Conservation (phyloP, 2,329 filamentous ascomycete genomes). For the Delphinella strobiligena region DNA sequence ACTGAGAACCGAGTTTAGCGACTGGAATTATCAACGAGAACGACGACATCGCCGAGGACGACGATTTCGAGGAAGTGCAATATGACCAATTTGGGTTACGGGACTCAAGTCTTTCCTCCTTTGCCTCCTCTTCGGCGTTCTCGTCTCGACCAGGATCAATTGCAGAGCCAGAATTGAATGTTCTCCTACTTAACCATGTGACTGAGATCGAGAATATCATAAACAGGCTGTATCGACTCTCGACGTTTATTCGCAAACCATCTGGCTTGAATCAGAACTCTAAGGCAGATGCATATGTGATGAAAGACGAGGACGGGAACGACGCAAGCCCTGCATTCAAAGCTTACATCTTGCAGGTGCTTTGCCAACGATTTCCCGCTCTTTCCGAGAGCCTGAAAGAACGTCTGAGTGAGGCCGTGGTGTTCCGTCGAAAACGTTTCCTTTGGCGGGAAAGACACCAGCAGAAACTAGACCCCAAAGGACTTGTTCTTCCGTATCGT, state of each 20-base stretch:
- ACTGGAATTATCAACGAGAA: background rate
- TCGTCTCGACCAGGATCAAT: too few species aligned
- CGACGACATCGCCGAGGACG: too few species aligned
- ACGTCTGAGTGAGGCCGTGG: conserved; percentile 7
- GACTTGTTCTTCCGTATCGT: too few species aligned
- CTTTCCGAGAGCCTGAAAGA: background rate
- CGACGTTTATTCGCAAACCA: background rate
- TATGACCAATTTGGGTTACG: background rate
- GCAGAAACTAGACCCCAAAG: background rate
- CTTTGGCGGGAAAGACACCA: conserved; percentile 9
- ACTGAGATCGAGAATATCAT: background rate
- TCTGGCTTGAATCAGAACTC: background rate
- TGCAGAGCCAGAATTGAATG: too few species aligned
- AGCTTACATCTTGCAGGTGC: background rate
- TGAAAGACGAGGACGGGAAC: background rate
- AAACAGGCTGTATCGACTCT: conserved; percentile 1
- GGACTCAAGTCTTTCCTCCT: too few species aligned
- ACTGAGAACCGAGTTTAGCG: background rate
- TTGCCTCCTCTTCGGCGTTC: too few species aligned
- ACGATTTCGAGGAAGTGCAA: background rate
- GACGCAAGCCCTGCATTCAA: background rate
- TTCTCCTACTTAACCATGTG: background rate
- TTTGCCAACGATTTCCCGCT: background rate
- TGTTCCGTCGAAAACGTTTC: conserved; percentile 8
- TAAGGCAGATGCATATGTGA: background rate